Evolutionary conservation across 345 rosid species (phyloP).

Genomic region (Dipteronia dyeriana): DNA sequence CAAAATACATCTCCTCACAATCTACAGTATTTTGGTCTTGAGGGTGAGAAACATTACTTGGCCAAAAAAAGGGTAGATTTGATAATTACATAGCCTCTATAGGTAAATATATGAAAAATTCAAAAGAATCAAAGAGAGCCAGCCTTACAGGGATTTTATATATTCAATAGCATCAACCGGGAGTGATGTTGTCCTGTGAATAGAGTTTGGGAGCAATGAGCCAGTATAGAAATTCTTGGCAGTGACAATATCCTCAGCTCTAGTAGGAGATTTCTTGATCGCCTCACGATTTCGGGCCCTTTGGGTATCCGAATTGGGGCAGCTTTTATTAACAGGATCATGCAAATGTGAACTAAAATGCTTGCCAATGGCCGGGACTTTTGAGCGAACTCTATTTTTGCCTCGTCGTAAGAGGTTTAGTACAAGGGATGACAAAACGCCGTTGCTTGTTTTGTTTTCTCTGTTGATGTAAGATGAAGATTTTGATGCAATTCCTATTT

Average conservation of each 20-base stretch:
- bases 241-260: constrained; percentile 19
- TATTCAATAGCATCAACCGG: constrained; percentile 69
- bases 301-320: constrained; percentile 36
- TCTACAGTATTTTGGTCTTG: neutral
- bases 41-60: neutral
- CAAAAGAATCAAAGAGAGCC: constrained; percentile 37
- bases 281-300: constrained; percentile 34
- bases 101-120: constrained; percentile 17
- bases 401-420: constrained; percentile 23
- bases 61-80: constrained; percentile 21
- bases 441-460: constrained; percentile 23
- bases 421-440: constrained; percentile 14
- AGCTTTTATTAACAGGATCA: constrained; percentile 22
- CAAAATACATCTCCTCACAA: neutral
- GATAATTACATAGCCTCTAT: constrained; percentile 34
- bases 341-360: constrained; percentile 23
- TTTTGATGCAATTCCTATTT: constrained; percentile 32
- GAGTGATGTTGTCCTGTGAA: constrained; percentile 66
- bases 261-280: constrained; percentile 27
- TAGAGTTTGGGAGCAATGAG: constrained; percentile 47
- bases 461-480: constrained; percentile 27
- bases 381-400: constrained; percentile 17
- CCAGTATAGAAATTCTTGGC: constrained; percentile 39
- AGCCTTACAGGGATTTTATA: constrained; percentile 29
- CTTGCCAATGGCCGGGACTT: neutral